Base-by-base conservation (phyloP, 2,329 filamentous ascomycete species). In the Paecilomyces niveus region DNA sequence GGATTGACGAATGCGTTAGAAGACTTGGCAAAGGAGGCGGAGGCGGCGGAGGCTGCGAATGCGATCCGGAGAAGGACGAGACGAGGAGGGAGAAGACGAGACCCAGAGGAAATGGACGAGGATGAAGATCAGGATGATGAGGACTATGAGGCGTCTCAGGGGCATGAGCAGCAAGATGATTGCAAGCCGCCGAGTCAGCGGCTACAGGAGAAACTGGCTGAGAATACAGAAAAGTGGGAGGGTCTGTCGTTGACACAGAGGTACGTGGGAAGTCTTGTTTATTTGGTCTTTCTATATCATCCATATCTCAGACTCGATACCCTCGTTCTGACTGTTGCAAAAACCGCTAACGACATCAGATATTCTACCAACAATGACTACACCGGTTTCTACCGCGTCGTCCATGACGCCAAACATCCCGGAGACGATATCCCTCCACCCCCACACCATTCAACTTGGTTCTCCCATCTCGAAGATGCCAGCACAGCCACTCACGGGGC, bases 291-390 rank as follows among this genome's bases (percentile, higher is more conserved):
- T 53, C 56, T 39, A 59, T 62, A 45, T 61, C 64, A 24, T 31
- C 60, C 2, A 51, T 63, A 6, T 59, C 66, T 13, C 39, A 58
- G 3, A 57, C 58, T 13, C 4, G 18, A 8, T 15, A 1, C 7
- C 10, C 26, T 33, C 13, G 53, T 29, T 54, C 18, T 22, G 26
- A 21, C 13, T 35, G n/a, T 32, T 31, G 4, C 3, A 8, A 18
- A 45, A n/a, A 5, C 2, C 7, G 26, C 32, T 32, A 50, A 45
- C 58, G 1, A 67, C 22, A 57, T 52, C 55, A 74, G 72, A 62
- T 89, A 89, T 67, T 78, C 82, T 3, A 73, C 77, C 8, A 78
- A 88, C 66, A 84, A 86, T 63, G 75, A 79, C 55, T 89, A 89
- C 70, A 75, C 79, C 54, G 77, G 78, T 22, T 89, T 88, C 76